Evolutionary conservation across 2,329 filamentous ascomycete species (phyloP), one percentile per base, ranked within the genome.

Genomic region (Pseudogymnoascus sp.): DNA sequence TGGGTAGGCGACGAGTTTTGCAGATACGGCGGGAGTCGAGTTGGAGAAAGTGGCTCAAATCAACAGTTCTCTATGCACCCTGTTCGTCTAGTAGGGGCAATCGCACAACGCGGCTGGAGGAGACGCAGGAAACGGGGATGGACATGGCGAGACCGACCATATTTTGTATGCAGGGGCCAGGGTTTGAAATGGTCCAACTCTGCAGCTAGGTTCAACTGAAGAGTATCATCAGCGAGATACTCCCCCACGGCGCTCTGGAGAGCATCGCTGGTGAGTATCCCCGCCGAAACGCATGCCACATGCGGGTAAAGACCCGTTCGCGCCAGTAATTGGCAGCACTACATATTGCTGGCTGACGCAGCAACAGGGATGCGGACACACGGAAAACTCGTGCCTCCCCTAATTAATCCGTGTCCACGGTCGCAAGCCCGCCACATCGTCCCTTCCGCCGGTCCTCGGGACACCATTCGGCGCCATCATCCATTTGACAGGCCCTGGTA

Each of bases 321-420:
- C 14, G 22, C 22, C 41, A 47, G 22, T 47, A 47, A 47, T 47
- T 47, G 41, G 41, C 16, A 28, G 41, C 41, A 47, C 41, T n/a
- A n/a, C 22, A 47, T 47, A 47, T 47, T 47, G 41, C 22, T 47
- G 41, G 41, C 41, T 47, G 41, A 47, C 41, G 41, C 41, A 47
- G 41, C 22, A n/a, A 16, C 41, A 47, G 41, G 41, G 41, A 28
- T 47, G 41, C 28, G 22, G 41, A 28, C 41, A 47, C 41, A 47
- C 41, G 22, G 41, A 47, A 47, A 47, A 47, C 22, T 47, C 22
- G 20, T 25, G 41, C 28, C 41, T 47, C 41, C 11, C 34, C 41
- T 47, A 47, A 47, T 47, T 47, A 47, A 47, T 47, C 41, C 41
- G 41, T 22, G 14, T 8, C 22, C 41, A 25, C 6, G 22, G 41